A percentile compares a stretch with the other conserved stretches of the same genome.
Evolutionary conservation across 2,329 filamentous ascomycete genomes (phyloP).

Genomic region (Claviceps spartinae): DNA sequence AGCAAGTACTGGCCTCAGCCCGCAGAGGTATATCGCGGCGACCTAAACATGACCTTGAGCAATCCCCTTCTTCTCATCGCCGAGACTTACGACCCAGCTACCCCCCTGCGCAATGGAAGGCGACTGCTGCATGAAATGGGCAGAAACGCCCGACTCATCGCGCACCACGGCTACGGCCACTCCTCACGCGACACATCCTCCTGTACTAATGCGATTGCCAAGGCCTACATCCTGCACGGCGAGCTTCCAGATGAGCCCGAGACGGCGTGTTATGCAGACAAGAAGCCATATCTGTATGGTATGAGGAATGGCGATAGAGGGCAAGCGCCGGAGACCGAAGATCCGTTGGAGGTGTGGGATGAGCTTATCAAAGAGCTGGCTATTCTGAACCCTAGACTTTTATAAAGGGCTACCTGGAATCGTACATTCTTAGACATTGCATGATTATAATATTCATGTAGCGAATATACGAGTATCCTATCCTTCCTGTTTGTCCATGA

Average conservation of each 20-base stretch:
- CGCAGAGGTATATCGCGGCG: conserved; percentile 33
- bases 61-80: conserved; percentile 33
- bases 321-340: not conserved
- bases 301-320: conserved; percentile 8
- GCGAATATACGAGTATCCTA: too few species aligned
- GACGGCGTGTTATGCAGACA: conserved; percentile 31
- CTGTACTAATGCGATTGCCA: conserved; percentile 30
- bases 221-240: conserved; percentile 27
- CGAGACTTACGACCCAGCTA: conserved; percentile 36
- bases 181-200: conserved; percentile 29
- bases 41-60: conserved; percentile 28
- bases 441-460: too few species aligned
- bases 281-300: conserved; percentile 33
- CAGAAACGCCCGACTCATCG: conserved; percentile 31
- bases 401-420: not conserved
- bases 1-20: conserved; percentile 29
- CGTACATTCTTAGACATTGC: not conserved
- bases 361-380: conserved; percentile 10
- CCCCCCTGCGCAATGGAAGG: conserved; percentile 33
- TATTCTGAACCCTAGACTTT: conserved; percentile 5
- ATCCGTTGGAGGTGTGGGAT: conserved; percentile 9
- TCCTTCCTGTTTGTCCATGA: too few species aligned
- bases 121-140: conserved; percentile 32
- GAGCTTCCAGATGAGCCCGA: conserved; percentile 26
- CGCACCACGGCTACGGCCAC: conserved; percentile 37